Base-by-base conservation (phyloP, 352 stramenopile species). In the Phytopythium mirpurense region DNA sequence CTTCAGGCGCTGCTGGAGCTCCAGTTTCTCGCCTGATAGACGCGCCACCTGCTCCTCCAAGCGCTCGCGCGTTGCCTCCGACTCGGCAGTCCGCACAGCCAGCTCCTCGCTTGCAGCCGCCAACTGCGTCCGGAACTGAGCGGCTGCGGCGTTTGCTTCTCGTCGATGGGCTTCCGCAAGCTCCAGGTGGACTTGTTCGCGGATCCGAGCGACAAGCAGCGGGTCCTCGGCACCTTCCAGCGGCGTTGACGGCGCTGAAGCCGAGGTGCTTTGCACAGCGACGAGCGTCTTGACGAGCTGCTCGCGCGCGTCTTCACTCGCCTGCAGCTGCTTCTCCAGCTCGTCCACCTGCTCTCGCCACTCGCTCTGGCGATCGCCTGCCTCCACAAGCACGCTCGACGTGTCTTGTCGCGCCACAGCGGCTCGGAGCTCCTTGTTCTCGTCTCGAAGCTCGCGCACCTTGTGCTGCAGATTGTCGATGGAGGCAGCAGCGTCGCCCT, bases 271-370 rank as follows among this genome's bases (percentile, higher is more conserved):
- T 37, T 86, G 74, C 2, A 89, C 49, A 0, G 70, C 67, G 14
- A 58, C 71, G 38, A 90, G 59, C 19, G 76, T 88, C 38, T 80
- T 57, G 24, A 86, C 66, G 41, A 93, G 51, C 26, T 83, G 67
- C 1, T 59, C 66, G 9, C 83, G 77, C 46, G 78, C 76, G 26
- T 78, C 73, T 65, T 93, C 83, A 31, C 83, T 93, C 9, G 73
- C 72, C 58, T 72, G 58, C 32, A 93, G 53, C 35, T 93, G 80
- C 23, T 54, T 45, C 36, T 70, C 52, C 5, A 80, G 57, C 27
- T 78, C 40, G 0, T 57, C 54, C n/a, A 62, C 47, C 35, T 68
- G 58, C 1, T 55, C 51, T 23, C 53, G 31, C n/a, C 62, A 36
- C n/a, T 57, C 53, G 3, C 53, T 14, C 5, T 70, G 42, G 4